Conservation (phyloP, 306 rosid genomes). For the Malus asiatica region DNA sequence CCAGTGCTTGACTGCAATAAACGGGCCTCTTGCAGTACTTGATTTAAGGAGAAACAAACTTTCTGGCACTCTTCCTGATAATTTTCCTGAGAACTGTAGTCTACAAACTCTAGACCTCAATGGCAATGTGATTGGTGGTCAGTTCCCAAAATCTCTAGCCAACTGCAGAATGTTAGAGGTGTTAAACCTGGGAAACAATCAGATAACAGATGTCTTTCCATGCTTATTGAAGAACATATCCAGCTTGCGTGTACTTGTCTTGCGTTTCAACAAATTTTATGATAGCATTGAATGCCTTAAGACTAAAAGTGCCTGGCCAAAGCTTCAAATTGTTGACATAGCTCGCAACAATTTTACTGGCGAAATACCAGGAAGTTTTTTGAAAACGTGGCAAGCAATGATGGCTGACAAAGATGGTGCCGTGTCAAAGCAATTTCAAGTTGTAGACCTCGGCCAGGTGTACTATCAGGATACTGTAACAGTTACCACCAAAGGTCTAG, state of each 20-base stretch:
- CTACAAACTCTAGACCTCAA: not conserved
- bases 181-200: not conserved
- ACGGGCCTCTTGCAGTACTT: not conserved
- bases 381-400: slow-evolving; percentile 6
- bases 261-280: slow-evolving; percentile 30
- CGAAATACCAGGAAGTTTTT: not conserved
- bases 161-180: slow-evolving; percentile 23
- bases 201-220: slow-evolving; percentile 16
- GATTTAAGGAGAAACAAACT: not conserved
- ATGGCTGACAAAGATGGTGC: not conserved
- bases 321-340: slow-evolving; percentile 6
- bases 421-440: too few relatives aligned
- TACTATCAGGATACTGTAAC: too few relatives aligned
- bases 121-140: slow-evolving; percentile 20
- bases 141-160: slow-evolving; percentile 24
- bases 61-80: slow-evolving; percentile 14
- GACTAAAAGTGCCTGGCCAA: not conserved
- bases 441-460: too few relatives aligned
- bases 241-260: slow-evolving; percentile 32
- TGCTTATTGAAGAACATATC: slow-evolving; percentile 10
- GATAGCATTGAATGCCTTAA: slow-evolving; percentile 27
- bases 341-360: slow-evolving; percentile 4
- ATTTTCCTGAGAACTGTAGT: slow-evolving; percentile 11
- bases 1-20: slow-evolving; percentile 4
- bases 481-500: too few relatives aligned